Conservation (phyloP, 1,284 basidiomycete genomes). For the Ceratobasidium theobromae region DNA sequence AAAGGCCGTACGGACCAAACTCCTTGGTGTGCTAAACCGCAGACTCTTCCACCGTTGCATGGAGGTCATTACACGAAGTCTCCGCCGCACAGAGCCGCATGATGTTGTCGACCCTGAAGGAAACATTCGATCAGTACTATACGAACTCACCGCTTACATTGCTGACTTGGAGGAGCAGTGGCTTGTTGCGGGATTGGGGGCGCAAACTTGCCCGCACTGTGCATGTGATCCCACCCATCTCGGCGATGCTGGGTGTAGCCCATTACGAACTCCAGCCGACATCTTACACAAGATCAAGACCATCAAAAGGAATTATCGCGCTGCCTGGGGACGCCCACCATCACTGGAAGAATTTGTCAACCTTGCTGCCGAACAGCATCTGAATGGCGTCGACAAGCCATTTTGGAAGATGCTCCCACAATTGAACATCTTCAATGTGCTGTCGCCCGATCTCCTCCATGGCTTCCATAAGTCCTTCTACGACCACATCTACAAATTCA, state of each 20-base stretch:
- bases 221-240: background rate
- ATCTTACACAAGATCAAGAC: background rate
- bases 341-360: background rate
- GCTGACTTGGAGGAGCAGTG: constrained; percentile 26
- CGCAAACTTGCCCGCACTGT: constrained; percentile 18
- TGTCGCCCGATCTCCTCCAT: constrained; percentile 24
- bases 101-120: constrained; percentile 21
- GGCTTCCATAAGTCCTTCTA: constrained; percentile 29
- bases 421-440: constrained; percentile 7
- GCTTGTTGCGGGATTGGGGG: background rate
- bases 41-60: constrained; percentile 22
- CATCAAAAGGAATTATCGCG: background rate
- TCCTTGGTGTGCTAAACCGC: constrained; percentile 1
- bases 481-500: constrained; percentile 25
- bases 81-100: constrained; percentile 6
- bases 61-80: constrained; percentile 4
- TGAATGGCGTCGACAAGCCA: constrained; percentile 30
- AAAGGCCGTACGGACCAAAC: background rate
- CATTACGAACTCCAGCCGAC: constrained; percentile 3
- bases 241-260: constrained; percentile 6
- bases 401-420: constrained; percentile 18
- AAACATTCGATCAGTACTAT: constrained; percentile 2
- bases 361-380: background rate
- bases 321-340: background rate
- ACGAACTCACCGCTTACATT: constrained; percentile 2